These are phyloP conservation scores for Candida manassasensis DNA, from an alignment of 805 yeast genomes.

Conservation along the genomic window DNA sequence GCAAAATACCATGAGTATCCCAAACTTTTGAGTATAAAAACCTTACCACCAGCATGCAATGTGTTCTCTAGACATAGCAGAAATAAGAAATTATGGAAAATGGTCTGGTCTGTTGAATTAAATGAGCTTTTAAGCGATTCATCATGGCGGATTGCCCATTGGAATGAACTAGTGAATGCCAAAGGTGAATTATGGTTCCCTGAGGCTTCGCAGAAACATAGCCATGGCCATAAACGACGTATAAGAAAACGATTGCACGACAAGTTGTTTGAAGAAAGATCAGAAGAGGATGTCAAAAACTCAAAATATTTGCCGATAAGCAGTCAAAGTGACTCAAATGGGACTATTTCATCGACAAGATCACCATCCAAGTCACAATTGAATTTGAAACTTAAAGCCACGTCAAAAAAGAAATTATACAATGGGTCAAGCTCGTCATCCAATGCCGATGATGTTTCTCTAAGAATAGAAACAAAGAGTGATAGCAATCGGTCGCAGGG, in stretches of 20 bases:
- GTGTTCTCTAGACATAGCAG: constrained; percentile 46
- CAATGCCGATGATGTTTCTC: constrained; percentile 3
- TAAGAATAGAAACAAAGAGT: background rate
- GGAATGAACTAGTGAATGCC: constrained; percentile 45
- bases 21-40: constrained; percentile 39
- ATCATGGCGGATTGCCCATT: constrained; percentile 53
- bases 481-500: background rate
- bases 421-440: constrained; percentile 5
- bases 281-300: constrained; percentile 2
- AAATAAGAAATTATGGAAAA: constrained; percentile 31
- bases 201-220: background rate
- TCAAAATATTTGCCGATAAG: constrained; percentile 1
- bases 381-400: constrained; percentile 10
- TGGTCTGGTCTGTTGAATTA: constrained; percentile 63
- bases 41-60: constrained; percentile 60
- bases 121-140: constrained; percentile 55
- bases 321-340: background rate
- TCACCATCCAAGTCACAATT: constrained; percentile 5
- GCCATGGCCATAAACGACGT: constrained; percentile 2
- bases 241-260: constrained; percentile 25
- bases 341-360: constrained; percentile 5
- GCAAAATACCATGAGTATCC: constrained; percentile 47
- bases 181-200: constrained; percentile 54
- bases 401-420: constrained; percentile 9
- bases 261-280: constrained; percentile 17